Evolutionary conservation across 768 basidiomycete genomes (phyloP), one percentile per base, ranked within the genome.

Genomic region (Pisolithus marmoratus): DNA sequence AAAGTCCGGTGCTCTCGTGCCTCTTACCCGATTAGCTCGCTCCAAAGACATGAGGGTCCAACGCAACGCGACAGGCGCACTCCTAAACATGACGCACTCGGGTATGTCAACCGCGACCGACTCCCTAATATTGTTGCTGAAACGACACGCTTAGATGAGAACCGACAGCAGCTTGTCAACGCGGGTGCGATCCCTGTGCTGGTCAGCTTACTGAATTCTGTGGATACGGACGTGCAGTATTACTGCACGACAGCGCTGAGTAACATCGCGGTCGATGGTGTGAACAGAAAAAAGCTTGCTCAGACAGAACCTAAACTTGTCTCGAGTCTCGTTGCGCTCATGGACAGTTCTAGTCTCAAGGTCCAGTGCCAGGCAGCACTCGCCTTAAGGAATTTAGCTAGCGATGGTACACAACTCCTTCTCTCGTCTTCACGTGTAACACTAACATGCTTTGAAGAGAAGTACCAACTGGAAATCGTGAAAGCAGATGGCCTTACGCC

Each of bases 11-110:
- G 96, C 96, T n/a, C 77, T 99, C 50, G 92, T 96, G 20, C 96
- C 96, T 22, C 82, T 99, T 36, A 98, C 96, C 41, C 82, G 96
- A 46, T 79, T 99, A 40, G 96, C 96, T 29, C 85, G 92, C 56
- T 96, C 93, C 22, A 98, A 98, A 72, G 96, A 99, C 68, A 97
- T 99, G 95, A 83, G 96, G 11, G 96, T 99, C 4, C 96, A 99
- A 70, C 81, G 96, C 54, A 99, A 99, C 65, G 96, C 96, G 11
- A 99, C 96, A 2, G 96, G 96, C 8, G 96, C 96, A 38, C 74
- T 99, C 52, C 77, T 99, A 34, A 99, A 99, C 69, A 98, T 98
- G 96, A 99, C 96, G 34, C 96, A 99, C 73, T 96, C 94, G 23
- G 94, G 94, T 93, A 59, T 58, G 79, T 61, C 29, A 45, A 29